Evolutionary conservation across 768 basidiomycete genomes (phyloP).

Genomic region (Mrakia frigida): DNA sequence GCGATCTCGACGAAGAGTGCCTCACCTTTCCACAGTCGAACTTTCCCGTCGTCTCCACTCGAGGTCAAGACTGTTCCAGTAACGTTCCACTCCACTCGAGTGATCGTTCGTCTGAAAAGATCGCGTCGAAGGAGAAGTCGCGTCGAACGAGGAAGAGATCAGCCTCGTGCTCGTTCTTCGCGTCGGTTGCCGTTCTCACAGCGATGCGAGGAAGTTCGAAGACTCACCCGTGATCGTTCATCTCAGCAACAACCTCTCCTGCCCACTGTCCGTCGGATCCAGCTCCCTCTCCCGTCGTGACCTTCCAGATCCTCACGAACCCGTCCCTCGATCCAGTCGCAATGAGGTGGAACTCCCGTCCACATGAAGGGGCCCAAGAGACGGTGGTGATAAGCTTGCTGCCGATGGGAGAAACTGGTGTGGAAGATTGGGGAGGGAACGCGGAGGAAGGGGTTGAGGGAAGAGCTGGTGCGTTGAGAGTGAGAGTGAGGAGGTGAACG

Average conservation of each 20-base stretch:
- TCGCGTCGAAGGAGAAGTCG: neutral
- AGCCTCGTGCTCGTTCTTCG: neutral
- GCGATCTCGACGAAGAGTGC: neutral
- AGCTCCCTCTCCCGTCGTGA: slow-evolving; percentile 52
- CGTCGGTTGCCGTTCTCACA: neutral
- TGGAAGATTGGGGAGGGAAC: slow-evolving; percentile 40
- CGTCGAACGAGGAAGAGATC: neutral
- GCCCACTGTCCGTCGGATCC: slow-evolving; percentile 60
- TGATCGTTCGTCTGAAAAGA: slow-evolving; percentile 58
- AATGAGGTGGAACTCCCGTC: slow-evolving; percentile 87
- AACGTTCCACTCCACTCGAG: slow-evolving; percentile 90
- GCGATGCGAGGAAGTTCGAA: neutral
- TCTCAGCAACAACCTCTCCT: slow-evolving; percentile 71
- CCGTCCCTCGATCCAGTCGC: slow-evolving; percentile 87
- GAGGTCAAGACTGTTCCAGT: slow-evolving; percentile 55
- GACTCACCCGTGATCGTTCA: slow-evolving; percentile 72
- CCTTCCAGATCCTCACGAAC: slow-evolving; percentile 80
- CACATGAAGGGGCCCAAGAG: slow-evolving; percentile 90
- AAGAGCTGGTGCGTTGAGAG: slow-evolving; percentile 56
- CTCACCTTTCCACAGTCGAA: slow-evolving; percentile 71
- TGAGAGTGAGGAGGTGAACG: slow-evolving; percentile 34
- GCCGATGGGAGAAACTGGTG: slow-evolving; percentile 46
- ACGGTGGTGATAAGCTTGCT: slow-evolving; percentile 66
- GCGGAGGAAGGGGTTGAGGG: slow-evolving; percentile 39
- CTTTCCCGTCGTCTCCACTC: slow-evolving; percentile 53